Evolutionary conservation across 495 filamentous ascomycete species (phyloP), one percentile per base, ranked within the genome.

Genomic region (Penicillium lividum): DNA sequence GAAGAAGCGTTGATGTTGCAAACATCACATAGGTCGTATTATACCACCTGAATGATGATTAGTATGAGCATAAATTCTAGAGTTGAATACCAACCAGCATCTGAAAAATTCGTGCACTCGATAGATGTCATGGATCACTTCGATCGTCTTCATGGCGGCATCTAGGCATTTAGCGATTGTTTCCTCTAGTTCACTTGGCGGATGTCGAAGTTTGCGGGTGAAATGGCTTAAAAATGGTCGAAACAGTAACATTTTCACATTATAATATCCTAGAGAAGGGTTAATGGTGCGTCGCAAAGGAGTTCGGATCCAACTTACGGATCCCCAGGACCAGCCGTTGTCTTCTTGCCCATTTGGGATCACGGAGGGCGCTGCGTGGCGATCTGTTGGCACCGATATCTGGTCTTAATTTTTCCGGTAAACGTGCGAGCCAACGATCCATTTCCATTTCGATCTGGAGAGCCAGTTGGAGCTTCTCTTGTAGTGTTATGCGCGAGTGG

Each of bases 1-100:
- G 68, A 29, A 78, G 73, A 11, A 77, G 68, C 0, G 69, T 74
- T 8, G 73, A 73, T n/a, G 69, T 74, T 43, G 75, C 73, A 40
- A 77, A 74, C 67, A 76, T 75, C 4, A 77, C 68, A 43, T 76
- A 77, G 3, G 75, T 77, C 48, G 72, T 75, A 54, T 77, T 77
- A 50, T 77, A 78, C 75, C 75, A 78, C 74, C 74, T 75, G 28
- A 7, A 0, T 8, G 8, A 47, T 46, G 16, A 5, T 43, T 43
- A 46, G 29, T 34, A 9, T 7, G 29, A 34, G 40, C 5, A 42
- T 18, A 3, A n/a, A 15, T 6, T 3, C 36, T 25, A 11, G 16
- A 10, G 29, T 22, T 27, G 42, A 29, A 36, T 30, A 56, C 67
- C 9, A 63, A 77, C 73, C 75, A 77, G 62, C 72, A 76, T 18